Base-by-base conservation (phyloP, 1,139 yeast genomes). In the Saccharomyces hybrid region DNA sequence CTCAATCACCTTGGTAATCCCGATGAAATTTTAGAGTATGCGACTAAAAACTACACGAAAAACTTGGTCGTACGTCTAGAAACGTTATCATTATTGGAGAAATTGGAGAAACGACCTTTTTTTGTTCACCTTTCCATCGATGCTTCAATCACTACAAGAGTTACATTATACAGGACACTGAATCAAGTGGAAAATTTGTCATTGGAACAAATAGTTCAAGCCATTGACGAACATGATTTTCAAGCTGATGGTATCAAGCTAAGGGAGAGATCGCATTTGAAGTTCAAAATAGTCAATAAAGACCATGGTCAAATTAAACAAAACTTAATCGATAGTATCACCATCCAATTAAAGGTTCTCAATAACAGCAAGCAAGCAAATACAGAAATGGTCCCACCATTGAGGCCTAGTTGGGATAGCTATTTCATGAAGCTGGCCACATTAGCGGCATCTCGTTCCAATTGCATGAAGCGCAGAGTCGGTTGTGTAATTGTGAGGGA, bases 391-490 rank as follows among this genome's bases (percentile, higher is more conserved):
- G 56, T 56, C 26, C 64, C 86, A 11, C 78, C 98, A 29, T 74
- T 91, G 51, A 76, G 99, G 54, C 99, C 99, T 0, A 80, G 85
- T 3, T 93, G 99, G 99, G 99, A 93, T 69, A 80, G 93, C 1
- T 93, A 93, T 67, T 93, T 93, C 68, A 93, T 93, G 98, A 76
- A 84, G 50, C 73, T 93, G 55, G 98, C 99, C 0, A 91, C 88
- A 61, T 77, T 95, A 63, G 99, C 99, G 0, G 96, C 99, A 0
- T 76, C 85, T 53, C 75, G 99, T 60, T 84, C 95, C 38, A 95
- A 93, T 63, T 95, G 99, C 73, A 95, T 93, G 99, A 95, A 93
- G 69, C 77, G 99, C 55, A 77, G 96, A 56, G 99, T 93, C 1
- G 99, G 99, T 0, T 91, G 98, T 70, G 98, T 95, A 2, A 80